phyloP scores from a whole-genome alignment of 768 basidiomycete species.

The Macrolepiota albuminosa region DNA sequence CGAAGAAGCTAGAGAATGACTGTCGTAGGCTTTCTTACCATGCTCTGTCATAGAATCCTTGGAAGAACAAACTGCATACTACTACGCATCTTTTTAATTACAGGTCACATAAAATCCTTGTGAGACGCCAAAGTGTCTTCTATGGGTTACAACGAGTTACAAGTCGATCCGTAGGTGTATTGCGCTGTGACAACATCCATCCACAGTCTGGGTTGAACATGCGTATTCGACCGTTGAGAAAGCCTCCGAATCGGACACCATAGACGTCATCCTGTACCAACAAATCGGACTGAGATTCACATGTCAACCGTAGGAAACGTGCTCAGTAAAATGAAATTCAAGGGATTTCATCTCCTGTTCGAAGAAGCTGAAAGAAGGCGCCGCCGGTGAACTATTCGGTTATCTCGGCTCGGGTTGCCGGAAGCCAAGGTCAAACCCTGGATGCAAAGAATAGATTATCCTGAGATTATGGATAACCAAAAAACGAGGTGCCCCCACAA shows the following conservation, averaged over 20 bases:
- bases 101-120: neutral
- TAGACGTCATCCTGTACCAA: neutral
- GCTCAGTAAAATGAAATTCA: neutral
- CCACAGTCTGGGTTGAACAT: neutral
- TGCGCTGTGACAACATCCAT: neutral
- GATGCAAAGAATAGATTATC: neutral
- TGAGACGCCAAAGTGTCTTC: neutral
- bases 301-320: neutral
- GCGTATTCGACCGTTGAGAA: neutral
- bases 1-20: conserved; percentile 27
- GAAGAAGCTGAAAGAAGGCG: neutral
- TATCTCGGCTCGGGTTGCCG: neutral
- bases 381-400: neutral
- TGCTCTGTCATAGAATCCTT: neutral
- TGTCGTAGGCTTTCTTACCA: neutral
- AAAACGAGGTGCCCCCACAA: neutral
- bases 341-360: neutral
- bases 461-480: neutral
- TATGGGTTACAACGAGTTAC: neutral
- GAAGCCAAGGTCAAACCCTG: neutral
- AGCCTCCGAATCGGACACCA: neutral
- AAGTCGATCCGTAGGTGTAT: neutral
- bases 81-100: neutral
- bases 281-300: neutral
- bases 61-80: neutral